phyloP scores from a whole-genome alignment of 2,329 filamentous ascomycete genomes.

The Aspergillus novoparasiticus region DNA sequence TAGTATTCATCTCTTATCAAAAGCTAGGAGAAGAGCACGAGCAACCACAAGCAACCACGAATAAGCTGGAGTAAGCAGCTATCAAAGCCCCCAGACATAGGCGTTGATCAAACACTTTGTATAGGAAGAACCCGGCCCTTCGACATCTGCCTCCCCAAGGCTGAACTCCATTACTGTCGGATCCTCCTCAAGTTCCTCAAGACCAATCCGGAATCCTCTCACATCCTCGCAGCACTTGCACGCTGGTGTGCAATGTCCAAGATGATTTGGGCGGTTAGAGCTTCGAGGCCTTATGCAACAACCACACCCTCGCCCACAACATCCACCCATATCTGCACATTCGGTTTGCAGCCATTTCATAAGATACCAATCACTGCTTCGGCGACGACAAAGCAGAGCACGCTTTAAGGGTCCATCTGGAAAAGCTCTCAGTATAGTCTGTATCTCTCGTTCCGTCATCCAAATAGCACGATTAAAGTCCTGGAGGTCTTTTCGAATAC shows the following conservation, averaged over 20 bases:
- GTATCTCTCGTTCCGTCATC: not conserved
- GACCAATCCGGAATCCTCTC: not conserved
- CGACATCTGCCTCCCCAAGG: not conserved
- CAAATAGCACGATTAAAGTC: fast-evolving
- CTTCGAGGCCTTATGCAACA: not conserved
- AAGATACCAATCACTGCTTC: not conserved
- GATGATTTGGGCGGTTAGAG: not conserved
- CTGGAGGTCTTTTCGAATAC: not conserved
- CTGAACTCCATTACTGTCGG: fast-evolving
- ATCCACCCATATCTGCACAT: not conserved
- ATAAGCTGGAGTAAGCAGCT: not conserved
- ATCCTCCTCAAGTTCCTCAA: fast-evolving
- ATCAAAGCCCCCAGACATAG: not conserved
- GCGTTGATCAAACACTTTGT: not conserved
- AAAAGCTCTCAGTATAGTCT: not conserved
- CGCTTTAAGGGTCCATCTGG: not conserved
- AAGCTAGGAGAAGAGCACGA: no score
- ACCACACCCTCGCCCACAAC: not conserved
- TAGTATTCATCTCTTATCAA: no score
- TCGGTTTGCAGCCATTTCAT: not conserved
- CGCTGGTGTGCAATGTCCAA: not conserved
- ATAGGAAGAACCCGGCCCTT: not conserved
- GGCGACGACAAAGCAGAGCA: not conserved
- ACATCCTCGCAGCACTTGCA: not conserved
- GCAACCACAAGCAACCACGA: no score